Conservation (phyloP, 1,284 basidiomycete genomes). For the Mycena citricolor region DNA sequence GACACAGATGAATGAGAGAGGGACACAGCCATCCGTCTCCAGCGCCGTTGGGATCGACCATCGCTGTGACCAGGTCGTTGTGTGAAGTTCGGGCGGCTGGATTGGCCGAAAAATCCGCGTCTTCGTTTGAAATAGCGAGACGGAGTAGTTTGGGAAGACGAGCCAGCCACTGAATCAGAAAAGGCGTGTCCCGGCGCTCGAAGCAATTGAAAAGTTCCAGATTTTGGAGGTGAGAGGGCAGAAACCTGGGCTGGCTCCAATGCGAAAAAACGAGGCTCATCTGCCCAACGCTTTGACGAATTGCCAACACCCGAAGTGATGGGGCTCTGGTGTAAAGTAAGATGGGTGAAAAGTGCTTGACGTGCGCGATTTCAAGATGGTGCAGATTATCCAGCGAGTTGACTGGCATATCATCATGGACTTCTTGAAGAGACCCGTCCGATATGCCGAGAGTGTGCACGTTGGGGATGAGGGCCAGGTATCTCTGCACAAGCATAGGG, state of each 20-base stretch:
- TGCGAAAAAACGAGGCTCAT: constrained; percentile 26
- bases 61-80: constrained; percentile 5
- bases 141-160: constrained; percentile 28
- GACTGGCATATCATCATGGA: too few species aligned
- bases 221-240: constrained; percentile 25
- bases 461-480: constrained; percentile 14
- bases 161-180: constrained; percentile 29
- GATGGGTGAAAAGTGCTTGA: constrained; percentile 18
- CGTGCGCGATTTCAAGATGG: constrained; percentile 20
- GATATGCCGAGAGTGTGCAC: constrained; percentile 14
- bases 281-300: constrained; percentile 8
- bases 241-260: constrained; percentile 26
- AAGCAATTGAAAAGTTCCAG: constrained; percentile 28
- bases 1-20: constrained; percentile 12
- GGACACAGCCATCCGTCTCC: constrained; percentile 22
- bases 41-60: constrained; percentile 12
- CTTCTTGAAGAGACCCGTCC: not conserved
- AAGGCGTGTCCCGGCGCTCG: constrained; percentile 22
- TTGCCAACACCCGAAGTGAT: constrained; percentile 15
- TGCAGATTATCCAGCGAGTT: constrained; percentile 21
- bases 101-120: not conserved
- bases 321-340: constrained; percentile 24
- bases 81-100: not conserved
- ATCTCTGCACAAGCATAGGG: constrained; percentile 1
- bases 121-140: constrained; percentile 19